These are phyloP conservation scores for Pseudocercospora pini-densiflorae DNA, from an alignment of 2,329 filamentous ascomycete species.

Conservation along the genomic window DNA sequence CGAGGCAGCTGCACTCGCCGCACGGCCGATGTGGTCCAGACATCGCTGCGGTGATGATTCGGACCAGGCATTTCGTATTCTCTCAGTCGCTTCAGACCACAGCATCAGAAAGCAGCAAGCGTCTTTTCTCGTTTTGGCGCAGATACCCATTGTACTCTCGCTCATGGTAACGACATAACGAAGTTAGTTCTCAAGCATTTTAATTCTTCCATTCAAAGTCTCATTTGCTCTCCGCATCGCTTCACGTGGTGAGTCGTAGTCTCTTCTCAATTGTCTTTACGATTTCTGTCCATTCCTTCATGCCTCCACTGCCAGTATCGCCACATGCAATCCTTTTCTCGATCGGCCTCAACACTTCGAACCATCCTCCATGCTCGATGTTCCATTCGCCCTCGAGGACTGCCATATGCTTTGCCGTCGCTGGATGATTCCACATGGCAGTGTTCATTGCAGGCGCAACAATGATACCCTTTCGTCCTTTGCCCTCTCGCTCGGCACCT, in stretches of 20 bases:
- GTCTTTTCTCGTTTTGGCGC: neutral
- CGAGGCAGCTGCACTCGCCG: neutral
- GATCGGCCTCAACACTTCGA: conserved; percentile 74
- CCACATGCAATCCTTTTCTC: conserved; percentile 83
- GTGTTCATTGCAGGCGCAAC: conserved; percentile 88
- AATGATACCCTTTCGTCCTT: conserved; percentile 64
- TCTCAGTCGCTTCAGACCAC: conserved; percentile 9
- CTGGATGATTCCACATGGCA: conserved; percentile 85
- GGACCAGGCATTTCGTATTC: conserved; percentile 7
- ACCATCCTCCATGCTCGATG: conserved; percentile 53
- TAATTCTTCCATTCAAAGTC: neutral
- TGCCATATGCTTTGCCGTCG: conserved; percentile 73
- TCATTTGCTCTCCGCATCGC: neutral
- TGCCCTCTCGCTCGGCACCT: conserved; percentile 17
- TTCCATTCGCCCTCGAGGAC: conserved; percentile 79
- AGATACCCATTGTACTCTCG: conserved; percentile 15
- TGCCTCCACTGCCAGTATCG: conserved; percentile 79
- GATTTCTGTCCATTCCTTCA: conserved; percentile 80
- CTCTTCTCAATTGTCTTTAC: conserved; percentile 65
- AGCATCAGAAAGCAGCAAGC: conserved; percentile 11
- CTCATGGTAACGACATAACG: conserved; percentile 19
- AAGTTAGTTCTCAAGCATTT: conserved; percentile 5
- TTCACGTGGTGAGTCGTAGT: conserved; percentile 26
- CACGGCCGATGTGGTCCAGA: neutral
- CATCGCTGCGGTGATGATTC: neutral